These are phyloP conservation scores for Paramecium tetraurelia DNA, from an alignment of 73 alveolate species.

Conservation along the genomic window DNA sequence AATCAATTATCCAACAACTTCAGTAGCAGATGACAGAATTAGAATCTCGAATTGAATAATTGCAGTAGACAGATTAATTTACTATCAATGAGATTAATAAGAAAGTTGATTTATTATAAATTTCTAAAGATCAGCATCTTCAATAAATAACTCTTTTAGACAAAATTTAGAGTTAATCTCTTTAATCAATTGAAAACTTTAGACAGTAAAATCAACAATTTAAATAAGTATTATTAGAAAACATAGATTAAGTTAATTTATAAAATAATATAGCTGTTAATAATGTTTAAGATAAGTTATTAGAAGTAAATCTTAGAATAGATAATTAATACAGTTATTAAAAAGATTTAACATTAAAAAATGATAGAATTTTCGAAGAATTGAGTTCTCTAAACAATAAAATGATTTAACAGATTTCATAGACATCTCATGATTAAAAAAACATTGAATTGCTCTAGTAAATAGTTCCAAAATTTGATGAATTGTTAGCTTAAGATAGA, in stretches of 20 bases:
- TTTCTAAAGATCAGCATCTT: background rate
- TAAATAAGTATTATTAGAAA: background rate
- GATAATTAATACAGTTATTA: background rate
- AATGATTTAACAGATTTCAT: background rate
- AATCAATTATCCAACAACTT: background rate
- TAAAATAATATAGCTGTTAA: background rate
- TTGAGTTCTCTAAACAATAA: background rate
- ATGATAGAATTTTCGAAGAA: background rate
- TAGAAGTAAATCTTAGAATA: background rate
- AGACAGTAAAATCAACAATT: background rate
- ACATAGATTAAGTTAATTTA: background rate
- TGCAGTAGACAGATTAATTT: background rate
- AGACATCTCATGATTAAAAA: background rate
- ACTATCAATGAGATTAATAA: background rate
- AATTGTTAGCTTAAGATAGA: background rate
- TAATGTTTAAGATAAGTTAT: background rate
- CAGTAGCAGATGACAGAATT: background rate
- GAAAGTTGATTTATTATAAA: background rate
- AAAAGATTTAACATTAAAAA: background rate
- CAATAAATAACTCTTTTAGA: background rate
- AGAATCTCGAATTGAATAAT: background rate
- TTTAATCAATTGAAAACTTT: background rate
- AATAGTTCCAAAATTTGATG: background rate
- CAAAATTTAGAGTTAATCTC: background rate
- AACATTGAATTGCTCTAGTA: background rate